Conservation (phyloP, 139 green algal species). For the Chlamydomonas schloesseri region DNA sequence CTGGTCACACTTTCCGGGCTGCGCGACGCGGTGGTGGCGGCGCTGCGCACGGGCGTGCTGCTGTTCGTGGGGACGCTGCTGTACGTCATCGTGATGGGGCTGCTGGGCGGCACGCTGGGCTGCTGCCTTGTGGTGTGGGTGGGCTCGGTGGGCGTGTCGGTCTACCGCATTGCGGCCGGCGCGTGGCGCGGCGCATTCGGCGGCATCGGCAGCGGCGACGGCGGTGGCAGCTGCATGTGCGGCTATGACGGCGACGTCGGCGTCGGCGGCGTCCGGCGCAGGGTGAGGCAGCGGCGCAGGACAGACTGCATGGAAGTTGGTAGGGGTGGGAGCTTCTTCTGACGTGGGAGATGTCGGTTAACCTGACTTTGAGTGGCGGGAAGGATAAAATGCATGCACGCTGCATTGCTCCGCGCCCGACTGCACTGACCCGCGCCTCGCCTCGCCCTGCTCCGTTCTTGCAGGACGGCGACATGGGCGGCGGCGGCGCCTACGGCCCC, state of each 20-base stretch:
- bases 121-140: not conserved
- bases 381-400: too few relatives aligned
- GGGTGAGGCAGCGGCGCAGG: too few relatives aligned
- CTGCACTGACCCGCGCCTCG: too few relatives aligned
- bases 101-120: constrained; percentile 13
- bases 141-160: not conserved
- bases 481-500: not conserved
- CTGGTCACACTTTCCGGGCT: constrained; percentile 3
- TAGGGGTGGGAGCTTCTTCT: not conserved
- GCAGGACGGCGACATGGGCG: not conserved
- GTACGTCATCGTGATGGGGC: constrained; percentile 23
- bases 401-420: too few relatives aligned
- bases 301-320: not conserved
- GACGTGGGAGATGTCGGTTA: not conserved
- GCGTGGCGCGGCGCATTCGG: not conserved
- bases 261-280: too few relatives aligned
- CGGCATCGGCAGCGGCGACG: not conserved
- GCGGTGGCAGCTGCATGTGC: not conserved
- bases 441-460: too few relatives aligned
- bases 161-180: not conserved
- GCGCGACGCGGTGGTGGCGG: not conserved
- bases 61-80: constrained; percentile 2
- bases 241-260: not conserved
- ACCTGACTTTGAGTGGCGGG: too few relatives aligned
- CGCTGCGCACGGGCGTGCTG: not conserved